Evolutionary conservation across 192 early-diverging fungal species (phyloP).

Genomic region (Borealophlyctis nickersoniae): DNA sequence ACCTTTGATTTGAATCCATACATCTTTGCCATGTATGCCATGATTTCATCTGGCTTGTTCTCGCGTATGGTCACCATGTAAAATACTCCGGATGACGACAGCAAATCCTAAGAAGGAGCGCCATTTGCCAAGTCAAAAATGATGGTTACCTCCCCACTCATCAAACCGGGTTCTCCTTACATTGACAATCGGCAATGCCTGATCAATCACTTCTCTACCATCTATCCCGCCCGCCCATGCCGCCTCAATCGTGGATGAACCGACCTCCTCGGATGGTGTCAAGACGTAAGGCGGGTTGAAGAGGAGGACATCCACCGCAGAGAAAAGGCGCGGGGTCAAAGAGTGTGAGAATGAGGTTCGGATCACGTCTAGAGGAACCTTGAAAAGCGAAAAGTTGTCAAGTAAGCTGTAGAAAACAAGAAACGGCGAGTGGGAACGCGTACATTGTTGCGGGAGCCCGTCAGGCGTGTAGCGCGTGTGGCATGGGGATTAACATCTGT

Average conservation of each 20-base stretch:
- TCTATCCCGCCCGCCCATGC: constrained; percentile 93
- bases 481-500: constrained; percentile 87
- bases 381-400: not conserved
- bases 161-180: constrained; percentile 42
- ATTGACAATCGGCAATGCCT: constrained; percentile 66
- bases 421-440: constrained; percentile 5
- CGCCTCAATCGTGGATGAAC: constrained; percentile 67
- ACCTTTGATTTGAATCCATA: constrained; percentile 42
- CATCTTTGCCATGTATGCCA: constrained; percentile 49
- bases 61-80: constrained; percentile 84
- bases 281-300: constrained; percentile 98
- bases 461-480: constrained; percentile 59
- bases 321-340: constrained; percentile 50
- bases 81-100: constrained; percentile 72
- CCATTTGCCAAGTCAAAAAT: not conserved
- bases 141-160: too few species aligned
- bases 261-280: constrained; percentile 76
- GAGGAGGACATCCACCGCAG: constrained; percentile 71
- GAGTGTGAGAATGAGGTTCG: constrained; percentile 58
- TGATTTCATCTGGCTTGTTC: constrained; percentile 81
- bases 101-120: constrained; percentile 39
- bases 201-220: constrained; percentile 85
- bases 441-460: constrained; percentile 54
- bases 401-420: too few species aligned
- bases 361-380: constrained; percentile 60